A percentile compares a stretch with the other conserved stretches of the same genome.
These are phyloP conservation scores for Paecilomyces formosus DNA, from an alignment of 2,329 filamentous ascomycete genomes.

Conservation along the genomic window DNA sequence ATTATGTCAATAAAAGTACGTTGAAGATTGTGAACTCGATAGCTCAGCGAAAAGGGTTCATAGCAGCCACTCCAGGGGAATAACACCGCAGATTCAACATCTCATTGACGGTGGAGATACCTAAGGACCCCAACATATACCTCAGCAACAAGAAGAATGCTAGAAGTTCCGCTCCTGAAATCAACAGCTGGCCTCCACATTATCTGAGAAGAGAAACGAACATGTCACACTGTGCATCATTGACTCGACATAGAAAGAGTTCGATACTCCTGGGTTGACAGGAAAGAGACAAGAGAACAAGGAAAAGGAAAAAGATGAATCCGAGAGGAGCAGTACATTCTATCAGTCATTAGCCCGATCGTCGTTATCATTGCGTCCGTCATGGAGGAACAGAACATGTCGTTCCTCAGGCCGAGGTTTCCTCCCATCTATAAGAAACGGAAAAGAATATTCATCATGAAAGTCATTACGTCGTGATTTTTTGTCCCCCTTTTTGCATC, in stretches of 20 bases:
- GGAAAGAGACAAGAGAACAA: background rate
- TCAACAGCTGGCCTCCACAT: background rate
- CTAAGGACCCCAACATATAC: background rate
- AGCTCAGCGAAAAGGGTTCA: background rate
- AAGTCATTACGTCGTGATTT: conserved; percentile 5
- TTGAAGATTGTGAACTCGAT: background rate
- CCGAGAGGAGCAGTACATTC: background rate
- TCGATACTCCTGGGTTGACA: background rate
- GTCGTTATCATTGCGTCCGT: background rate
- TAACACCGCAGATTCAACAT: background rate
- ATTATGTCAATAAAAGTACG: background rate
- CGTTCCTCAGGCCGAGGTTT: background rate
- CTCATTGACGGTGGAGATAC: background rate
- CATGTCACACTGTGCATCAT: background rate
- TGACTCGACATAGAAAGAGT: background rate
- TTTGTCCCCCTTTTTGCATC: background rate
- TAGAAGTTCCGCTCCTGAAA: background rate
- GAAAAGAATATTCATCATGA: conserved; percentile 4
- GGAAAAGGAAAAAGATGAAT: background rate
- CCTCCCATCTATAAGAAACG: background rate
- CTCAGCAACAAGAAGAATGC: background rate
- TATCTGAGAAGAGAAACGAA: background rate
- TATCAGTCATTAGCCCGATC: conserved; percentile 1
- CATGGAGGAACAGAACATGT: background rate
- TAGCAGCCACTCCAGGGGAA: background rate